A percentile compares a stretch with the other conserved stretches of the same genome.
phyloP scores from a whole-genome alignment of 2,329 filamentous ascomycete species.

The Exophiala aquamarina region DNA sequence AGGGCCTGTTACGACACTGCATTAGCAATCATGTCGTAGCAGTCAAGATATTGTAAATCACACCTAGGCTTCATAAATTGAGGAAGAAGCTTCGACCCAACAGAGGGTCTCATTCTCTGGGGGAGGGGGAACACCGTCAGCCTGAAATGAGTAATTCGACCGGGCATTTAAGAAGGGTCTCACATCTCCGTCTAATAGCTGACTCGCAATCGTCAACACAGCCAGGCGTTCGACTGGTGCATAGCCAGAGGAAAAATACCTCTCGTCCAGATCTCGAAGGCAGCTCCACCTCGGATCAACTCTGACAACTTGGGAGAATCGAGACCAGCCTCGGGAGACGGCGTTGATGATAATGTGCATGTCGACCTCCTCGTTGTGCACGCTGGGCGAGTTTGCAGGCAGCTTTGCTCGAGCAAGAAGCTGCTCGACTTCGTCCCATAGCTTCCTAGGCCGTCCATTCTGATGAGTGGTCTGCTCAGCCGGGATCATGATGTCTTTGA shows the following conservation, averaged over 20 bases:
- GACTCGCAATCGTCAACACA: not conserved
- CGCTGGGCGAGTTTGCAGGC: not conserved
- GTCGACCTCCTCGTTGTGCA: not conserved
- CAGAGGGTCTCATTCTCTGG: not conserved
- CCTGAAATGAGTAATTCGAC: not conserved
- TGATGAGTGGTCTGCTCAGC: not conserved
- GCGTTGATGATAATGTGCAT: conserved; percentile 1
- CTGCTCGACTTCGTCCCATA: conserved; percentile 1
- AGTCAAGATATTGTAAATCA: not conserved
- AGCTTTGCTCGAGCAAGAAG: not conserved
- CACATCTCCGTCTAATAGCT: not conserved
- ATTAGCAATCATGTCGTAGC: not conserved
- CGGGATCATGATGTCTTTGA: not conserved
- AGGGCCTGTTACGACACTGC: not conserved
- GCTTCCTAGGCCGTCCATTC: not conserved
- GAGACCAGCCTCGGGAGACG: not conserved
- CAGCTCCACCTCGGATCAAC: conserved; percentile 4
- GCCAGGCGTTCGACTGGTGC: not conserved
- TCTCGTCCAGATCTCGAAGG: conserved; percentile 4
- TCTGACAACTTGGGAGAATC: not conserved
- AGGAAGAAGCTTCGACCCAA: not conserved
- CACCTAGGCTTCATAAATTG: not conserved
- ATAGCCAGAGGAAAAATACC: conserved; percentile 1
- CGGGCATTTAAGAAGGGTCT: not conserved
- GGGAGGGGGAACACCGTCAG: not conserved